Evolutionary conservation across 306 rosid genomes (phyloP).

Genomic region (Echinosophora koreensis): DNA sequence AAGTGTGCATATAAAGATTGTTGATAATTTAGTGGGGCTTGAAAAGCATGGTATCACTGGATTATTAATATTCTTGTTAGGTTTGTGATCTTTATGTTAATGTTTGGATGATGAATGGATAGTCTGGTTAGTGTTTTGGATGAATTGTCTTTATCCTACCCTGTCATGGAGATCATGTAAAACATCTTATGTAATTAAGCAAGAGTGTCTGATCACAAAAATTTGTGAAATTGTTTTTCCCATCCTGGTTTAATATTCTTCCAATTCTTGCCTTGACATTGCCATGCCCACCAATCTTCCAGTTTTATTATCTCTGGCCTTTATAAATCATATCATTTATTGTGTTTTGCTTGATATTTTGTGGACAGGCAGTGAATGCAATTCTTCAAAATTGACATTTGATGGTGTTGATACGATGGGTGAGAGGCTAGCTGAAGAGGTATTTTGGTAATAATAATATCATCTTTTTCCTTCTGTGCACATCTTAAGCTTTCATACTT

Average conservation of each 20-base stretch:
- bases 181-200: background rate
- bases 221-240: constrained; percentile 2
- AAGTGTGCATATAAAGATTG: constrained; percentile 35
- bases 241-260: constrained; percentile 23
- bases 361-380: constrained; percentile 91
- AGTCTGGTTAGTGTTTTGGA: constrained; percentile 19
- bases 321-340: constrained; percentile 14
- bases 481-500: constrained; percentile 16
- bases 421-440: constrained; percentile 94
- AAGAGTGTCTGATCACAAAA: constrained; percentile 5
- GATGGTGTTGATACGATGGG: constrained; percentile 98
- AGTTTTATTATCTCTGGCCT: constrained; percentile 10
- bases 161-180: constrained; percentile 6
- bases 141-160: constrained; percentile 6
- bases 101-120: constrained; percentile 37
- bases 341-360: constrained; percentile 45
- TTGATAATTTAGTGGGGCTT: constrained; percentile 10
- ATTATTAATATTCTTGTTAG: constrained; percentile 10
- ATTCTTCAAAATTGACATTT: constrained; percentile 80
- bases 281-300: background rate
- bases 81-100: constrained; percentile 18
- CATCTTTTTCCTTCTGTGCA: constrained; percentile 16
- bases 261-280: constrained; percentile 12
- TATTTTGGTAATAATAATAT: constrained; percentile 59
- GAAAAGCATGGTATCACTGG: background rate